phyloP scores from a whole-genome alignment of 768 basidiomycete species.

The Botryobasidium botryosum region DNA sequence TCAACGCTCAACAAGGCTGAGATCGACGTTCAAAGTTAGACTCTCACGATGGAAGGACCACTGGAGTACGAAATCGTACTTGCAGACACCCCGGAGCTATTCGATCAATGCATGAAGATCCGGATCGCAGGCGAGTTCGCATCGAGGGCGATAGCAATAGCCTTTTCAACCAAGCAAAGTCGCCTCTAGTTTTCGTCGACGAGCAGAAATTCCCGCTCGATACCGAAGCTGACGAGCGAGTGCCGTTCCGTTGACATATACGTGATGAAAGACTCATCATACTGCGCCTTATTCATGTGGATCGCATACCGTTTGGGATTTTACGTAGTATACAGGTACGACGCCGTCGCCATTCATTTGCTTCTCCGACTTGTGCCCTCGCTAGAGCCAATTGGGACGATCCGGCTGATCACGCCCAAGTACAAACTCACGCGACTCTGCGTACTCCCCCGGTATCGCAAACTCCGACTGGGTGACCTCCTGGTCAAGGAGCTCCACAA shows the following conservation, averaged over 20 bases:
- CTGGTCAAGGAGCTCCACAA: too few relatives aligned
- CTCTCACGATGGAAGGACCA: too few relatives aligned
- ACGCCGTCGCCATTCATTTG: conserved; percentile 50
- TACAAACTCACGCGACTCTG: conserved; percentile 41
- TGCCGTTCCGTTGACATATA: conserved; percentile 5
- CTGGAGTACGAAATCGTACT: too few relatives aligned
- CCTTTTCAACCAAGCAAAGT: too few relatives aligned
- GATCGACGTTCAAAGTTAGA: too few relatives aligned
- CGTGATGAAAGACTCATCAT: background rate
- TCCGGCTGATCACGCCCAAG: conserved; percentile 35
- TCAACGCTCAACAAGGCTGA: too few relatives aligned
- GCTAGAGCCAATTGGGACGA: conserved; percentile 48
- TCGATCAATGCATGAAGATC: too few relatives aligned
- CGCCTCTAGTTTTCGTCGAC: conserved; percentile 42
- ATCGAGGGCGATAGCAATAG: too few relatives aligned
- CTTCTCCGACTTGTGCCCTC: conserved; percentile 50
- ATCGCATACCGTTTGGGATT: too few relatives aligned
- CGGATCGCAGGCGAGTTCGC: too few relatives aligned
- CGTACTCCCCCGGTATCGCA: conserved; percentile 48
- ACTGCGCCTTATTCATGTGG: too few relatives aligned
- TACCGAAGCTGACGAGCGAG: conserved; percentile 56
- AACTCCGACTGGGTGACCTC: conserved; percentile 50
- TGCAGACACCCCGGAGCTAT: too few relatives aligned
- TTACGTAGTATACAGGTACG: conserved; percentile 28
- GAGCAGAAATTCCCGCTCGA: conserved; percentile 62